Conservation (phyloP, 345 rosid genomes). For the Clarkia xantiana region DNA sequence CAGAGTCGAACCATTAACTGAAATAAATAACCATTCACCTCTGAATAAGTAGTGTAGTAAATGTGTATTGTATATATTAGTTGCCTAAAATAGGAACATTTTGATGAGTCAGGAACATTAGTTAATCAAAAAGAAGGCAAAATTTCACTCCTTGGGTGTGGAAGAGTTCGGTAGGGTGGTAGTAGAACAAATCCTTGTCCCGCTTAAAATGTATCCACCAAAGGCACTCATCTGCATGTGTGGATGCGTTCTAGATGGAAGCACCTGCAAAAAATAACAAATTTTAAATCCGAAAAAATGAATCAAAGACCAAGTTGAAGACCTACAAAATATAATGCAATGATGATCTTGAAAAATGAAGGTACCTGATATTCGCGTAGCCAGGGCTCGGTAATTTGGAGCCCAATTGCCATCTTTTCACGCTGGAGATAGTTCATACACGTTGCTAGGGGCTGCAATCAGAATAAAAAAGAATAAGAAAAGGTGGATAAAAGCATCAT, state of each 20-base stretch:
- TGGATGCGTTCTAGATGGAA: conserved; percentile 89
- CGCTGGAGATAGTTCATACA: conserved; percentile 86
- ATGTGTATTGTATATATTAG: no score
- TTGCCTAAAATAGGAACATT: no score
- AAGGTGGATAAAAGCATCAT: neutral
- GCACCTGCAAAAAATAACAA: conserved; percentile 33
- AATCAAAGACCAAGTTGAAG: neutral
- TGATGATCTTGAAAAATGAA: neutral
- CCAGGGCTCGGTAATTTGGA: conserved; percentile 95
- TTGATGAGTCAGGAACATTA: no score
- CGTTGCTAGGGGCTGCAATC: conserved; percentile 55
- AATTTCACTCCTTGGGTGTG: neutral
- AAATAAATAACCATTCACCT: no score
- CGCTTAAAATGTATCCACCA: conserved; percentile 84
- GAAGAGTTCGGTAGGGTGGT: conserved; percentile 1
- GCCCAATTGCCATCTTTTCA: conserved; percentile 63
- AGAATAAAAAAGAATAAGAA: neutral
- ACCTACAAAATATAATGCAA: neutral
- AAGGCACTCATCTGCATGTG: conserved; percentile 81
- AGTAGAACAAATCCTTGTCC: conserved; percentile 35
- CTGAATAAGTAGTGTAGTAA: no score
- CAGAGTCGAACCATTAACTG: no score
- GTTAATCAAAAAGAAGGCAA: neutral
- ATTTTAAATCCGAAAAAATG: neutral
- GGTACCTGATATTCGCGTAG: conserved; percentile 84